Base-by-base conservation (phyloP, 176 grass and related monocot genomes). In the Triticum monococcum region DNA sequence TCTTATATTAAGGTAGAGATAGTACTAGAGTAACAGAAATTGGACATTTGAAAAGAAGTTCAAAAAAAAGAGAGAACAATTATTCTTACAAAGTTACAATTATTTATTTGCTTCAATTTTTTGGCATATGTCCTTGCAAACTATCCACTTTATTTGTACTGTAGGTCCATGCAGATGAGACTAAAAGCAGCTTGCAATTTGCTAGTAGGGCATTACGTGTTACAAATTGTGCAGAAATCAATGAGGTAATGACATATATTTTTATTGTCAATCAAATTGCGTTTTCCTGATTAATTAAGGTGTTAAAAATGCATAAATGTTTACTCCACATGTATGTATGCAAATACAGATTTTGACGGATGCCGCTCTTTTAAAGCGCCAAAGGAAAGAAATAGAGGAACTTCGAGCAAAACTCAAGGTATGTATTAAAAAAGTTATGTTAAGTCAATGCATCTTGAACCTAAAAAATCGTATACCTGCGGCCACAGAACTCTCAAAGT, bases 131-230 rank as follows among this genome's bases (percentile, higher is more conserved):
- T 37, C 50, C 28, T 75, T 18, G 36, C 37, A 28, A 71, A 66
- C 12, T 86, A 56, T 85, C 67, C 73, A 66, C 61, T 85, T 68
- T 75, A 18, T 87, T 83, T 64, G 4, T 62, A n/a, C 90, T 68
- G 52, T 82, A 98, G 93, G 75, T 94, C 63, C 96, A 98, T 79
- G 77, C 91, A 36, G 93, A 98, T 85, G 96, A 98, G 84, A 98
- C 96, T 43, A 98, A 98, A 91, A 98, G 91, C 78, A 98, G 91
- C 67, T 91, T 98, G 68, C 89, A 94, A 63, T 98, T 98, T 91
- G 91, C 96, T 28, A 95, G 93, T 72, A 93, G 88, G 91, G 96
- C 96, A 87, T 86, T 95, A 67, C 88, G 88, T 79, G 96, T 98
- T 66, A 95, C 93, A 78, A 98, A 98, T 57, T 98, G 91, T 86